Base-by-base conservation (phyloP, 2,329 filamentous ascomycete genomes). In the Venturia asperata region DNA sequence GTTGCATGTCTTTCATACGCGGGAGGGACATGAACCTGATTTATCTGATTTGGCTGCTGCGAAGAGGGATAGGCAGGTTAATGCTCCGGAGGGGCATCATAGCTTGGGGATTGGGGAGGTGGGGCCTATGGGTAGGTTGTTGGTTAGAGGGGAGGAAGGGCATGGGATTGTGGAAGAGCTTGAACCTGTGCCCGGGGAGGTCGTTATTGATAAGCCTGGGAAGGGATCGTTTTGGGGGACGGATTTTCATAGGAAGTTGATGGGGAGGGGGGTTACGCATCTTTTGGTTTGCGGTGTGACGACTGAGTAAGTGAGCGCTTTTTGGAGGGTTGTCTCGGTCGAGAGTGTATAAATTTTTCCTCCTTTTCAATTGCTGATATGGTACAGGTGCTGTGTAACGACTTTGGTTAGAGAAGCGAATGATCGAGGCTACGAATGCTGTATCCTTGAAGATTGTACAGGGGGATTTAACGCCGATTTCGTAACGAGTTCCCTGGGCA, bases 381-480 rank as follows among this genome's bases (percentile, higher is more conserved):
- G 2, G 3, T 19, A 1, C 27, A 55, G 49, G 17, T 81, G 79
- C 68, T 83, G 81, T 68, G 81, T 84, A 43, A 79, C 78, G 13
- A 80, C 79, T 0, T 83, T 81, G 2, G 72, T 80, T 73, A 55
- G 81, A 43, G 82, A 84, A 71, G 80, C 79, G 62, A 81, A 80
- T 66, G 82, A 84, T 69, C 77, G 82, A 24, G 82, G 82, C 1
- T 84, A 81, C 67, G 80, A 84, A 68, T 82, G 79, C 71, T 83
- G 81, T 72, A 77, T 81, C 19, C 72, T 82, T 24, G 74, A 73
- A 7, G 78, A 82, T 67, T 80, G 78, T 68, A 79, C 78, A 1
- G 73, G 74, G 45, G 78, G 78, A 0, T 80, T 80, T 63, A 75
- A 79, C 61, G 68, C 72, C 13, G 70, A 74, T 5, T 76, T 77